Evolutionary conservation across 768 basidiomycete species (phyloP).

Genomic region (Melanogaster broomeanus): DNA sequence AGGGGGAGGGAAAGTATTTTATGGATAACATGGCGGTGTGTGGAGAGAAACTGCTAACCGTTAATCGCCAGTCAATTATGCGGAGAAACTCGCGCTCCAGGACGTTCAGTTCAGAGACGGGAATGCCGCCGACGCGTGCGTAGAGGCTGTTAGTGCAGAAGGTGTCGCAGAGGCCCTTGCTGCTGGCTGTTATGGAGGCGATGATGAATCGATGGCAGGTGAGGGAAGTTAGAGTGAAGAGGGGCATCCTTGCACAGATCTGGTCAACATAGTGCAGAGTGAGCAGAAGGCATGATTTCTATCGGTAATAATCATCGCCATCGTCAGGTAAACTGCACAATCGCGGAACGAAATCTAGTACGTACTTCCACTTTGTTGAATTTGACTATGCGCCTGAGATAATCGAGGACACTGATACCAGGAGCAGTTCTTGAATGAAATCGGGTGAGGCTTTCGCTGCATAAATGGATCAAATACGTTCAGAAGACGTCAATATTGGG

Average conservation of each 20-base stretch:
- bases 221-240: slow-evolving; percentile 92
- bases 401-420: slow-evolving; percentile 85
- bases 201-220: slow-evolving; percentile 99
- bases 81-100: slow-evolving; percentile 93
- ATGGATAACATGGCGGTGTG: slow-evolving; percentile 1
- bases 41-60: slow-evolving; percentile 60
- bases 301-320: slow-evolving; percentile 5
- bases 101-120: slow-evolving; percentile 86
- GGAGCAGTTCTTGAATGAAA: slow-evolving; percentile 96
- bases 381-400: slow-evolving; percentile 88
- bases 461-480: slow-evolving; percentile 21
- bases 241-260: slow-evolving; percentile 83
- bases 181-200: slow-evolving; percentile 86
- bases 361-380: slow-evolving; percentile 95
- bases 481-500: slow-evolving; percentile 9
- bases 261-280: slow-evolving; percentile 91
- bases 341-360: slow-evolving; percentile 5
- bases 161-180: slow-evolving; percentile 93
- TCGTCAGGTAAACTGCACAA: slow-evolving; percentile 7
- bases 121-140: slow-evolving; percentile 95
- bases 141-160: slow-evolving; percentile 96
- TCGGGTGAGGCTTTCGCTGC: slow-evolving; percentile 86
- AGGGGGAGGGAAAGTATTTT: slow-evolving; percentile 5
- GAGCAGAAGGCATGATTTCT: slow-evolving; percentile 82
- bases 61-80: slow-evolving; percentile 92